Base-by-base conservation (phyloP, 768 basidiomycete species). In the Hemileccinum impolitum region DNA sequence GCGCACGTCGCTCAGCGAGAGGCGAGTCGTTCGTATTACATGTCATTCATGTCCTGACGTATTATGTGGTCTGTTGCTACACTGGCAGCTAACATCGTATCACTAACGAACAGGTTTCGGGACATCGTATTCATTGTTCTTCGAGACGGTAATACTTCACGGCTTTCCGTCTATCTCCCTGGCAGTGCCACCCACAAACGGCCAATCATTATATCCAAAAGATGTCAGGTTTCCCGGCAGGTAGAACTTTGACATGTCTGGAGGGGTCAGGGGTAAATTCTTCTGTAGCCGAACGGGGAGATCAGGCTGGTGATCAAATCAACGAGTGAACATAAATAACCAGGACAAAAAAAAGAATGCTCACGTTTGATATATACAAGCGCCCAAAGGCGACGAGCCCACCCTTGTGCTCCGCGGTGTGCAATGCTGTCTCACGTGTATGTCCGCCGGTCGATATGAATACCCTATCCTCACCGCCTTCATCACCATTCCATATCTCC, bases 371-470 rank as follows among this genome's bases (percentile, higher is more conserved):
- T 12, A 73, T 68, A 45, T 66, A 75, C 19, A 52, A 45, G 23
- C 75, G 58, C 4, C 69, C 74, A 23, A 68, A 74, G 0, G 71
- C 71, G 10, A 55, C 7, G 0, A 55, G 54, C 31, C 54, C 54
- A 18, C 48, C 54, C 34, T 48, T 34, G 10, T 59, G 54, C 35
- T 76, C 71, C 1, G 73, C 76, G 0, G 54, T 55, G 19, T 60
- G 53, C 3, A 76, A 45, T 0, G 76, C 79, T 0, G 56, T 58
- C 36, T 76, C 68, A 4, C 72, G 65, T 1, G 67, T 70, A 54
- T 77, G 73, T 2, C 74, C 76, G 19, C 77, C 77, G 4, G 75
- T 72, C 12, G 64, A 66, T 45, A 81, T 72, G 43, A 73, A 65
- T 0, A 62, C 59, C 10, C 67, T 60, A 0, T 57, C 47, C n/a